Evolutionary conservation across 2,329 filamentous ascomycete genomes (phyloP).

Genomic region (Botrytis fragariae): DNA sequence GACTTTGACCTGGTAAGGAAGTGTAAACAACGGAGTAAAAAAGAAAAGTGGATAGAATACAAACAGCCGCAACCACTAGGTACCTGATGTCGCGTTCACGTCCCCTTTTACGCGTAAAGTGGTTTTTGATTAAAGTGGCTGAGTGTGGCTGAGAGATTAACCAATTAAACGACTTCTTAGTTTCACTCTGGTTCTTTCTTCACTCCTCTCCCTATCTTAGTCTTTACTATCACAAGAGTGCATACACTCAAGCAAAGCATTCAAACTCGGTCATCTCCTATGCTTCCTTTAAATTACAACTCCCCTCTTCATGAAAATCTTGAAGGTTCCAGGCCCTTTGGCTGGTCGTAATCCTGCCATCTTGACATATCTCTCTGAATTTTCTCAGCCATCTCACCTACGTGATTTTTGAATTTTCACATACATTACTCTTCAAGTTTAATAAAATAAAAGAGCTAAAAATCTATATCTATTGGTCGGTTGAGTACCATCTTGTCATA

Average conservation of each 20-base stretch:
- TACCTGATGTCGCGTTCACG: conserved; percentile 1
- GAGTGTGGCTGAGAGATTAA: neutral
- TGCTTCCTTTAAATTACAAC: neutral
- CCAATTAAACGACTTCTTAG: neutral
- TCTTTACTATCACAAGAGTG: neutral
- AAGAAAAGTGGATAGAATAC: conserved; percentile 12
- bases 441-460: neutral
- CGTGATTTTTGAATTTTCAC: neutral
- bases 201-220: neutral
- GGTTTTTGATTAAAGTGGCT: conserved; percentile 1
- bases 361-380: neutral
- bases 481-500: neutral
- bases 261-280: neutral
- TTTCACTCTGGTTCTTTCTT: neutral
- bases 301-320: neutral
- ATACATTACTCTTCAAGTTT: neutral
- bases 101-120: conserved; percentile 14
- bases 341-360: neutral
- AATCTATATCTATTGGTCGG: neutral
- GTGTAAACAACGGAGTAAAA: conserved; percentile 9
- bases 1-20: conserved; percentile 1
- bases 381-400: neutral
- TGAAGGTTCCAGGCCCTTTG: neutral
- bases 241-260: neutral
- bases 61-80: neutral